These are phyloP conservation scores for Tylopilus plumbeoviolaceoides DNA, from an alignment of 768 basidiomycete species.

Conservation along the genomic window DNA sequence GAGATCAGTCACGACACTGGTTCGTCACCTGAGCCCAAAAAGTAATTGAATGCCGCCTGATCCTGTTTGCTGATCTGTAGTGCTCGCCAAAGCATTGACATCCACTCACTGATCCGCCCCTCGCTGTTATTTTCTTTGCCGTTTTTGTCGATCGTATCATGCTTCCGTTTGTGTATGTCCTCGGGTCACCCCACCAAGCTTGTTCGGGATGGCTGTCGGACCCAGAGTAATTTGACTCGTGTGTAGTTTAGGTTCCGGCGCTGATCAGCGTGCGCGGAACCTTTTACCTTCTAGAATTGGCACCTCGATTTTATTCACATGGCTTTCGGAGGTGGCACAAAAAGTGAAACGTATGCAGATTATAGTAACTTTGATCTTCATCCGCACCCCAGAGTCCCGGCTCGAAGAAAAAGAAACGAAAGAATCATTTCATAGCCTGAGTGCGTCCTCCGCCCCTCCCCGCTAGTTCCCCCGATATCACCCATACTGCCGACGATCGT, in stretches of 20 bases:
- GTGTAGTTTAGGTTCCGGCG: background rate
- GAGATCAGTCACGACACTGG: constrained; percentile 66
- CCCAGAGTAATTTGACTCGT: constrained; percentile 1
- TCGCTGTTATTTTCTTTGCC: no score
- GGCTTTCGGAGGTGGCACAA: background rate
- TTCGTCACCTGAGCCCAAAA: constrained; percentile 34
- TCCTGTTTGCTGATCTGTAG: constrained; percentile 5
- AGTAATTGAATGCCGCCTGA: background rate
- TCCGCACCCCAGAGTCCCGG: background rate
- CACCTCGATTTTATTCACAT: background rate
- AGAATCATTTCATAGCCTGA: background rate
- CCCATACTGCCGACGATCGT: constrained; percentile 20
- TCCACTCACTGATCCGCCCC: constrained; percentile 12
- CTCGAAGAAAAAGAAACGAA: background rate
- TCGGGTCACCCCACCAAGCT: background rate
- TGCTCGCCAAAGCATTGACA: constrained; percentile 18
- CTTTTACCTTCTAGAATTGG: constrained; percentile 1
- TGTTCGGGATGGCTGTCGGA: background rate
- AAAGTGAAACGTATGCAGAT: background rate
- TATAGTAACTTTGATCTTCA: background rate
- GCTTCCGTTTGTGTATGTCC: background rate
- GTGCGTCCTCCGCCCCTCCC: constrained; percentile 3
- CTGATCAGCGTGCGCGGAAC: background rate
- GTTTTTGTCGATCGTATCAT: background rate
- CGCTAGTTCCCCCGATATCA: background rate